A percentile compares a stretch with the other conserved stretches of the same genome.
Evolutionary conservation across 1,284 basidiomycete genomes (phyloP).

Genomic region (Ceratobasidium sp.): DNA sequence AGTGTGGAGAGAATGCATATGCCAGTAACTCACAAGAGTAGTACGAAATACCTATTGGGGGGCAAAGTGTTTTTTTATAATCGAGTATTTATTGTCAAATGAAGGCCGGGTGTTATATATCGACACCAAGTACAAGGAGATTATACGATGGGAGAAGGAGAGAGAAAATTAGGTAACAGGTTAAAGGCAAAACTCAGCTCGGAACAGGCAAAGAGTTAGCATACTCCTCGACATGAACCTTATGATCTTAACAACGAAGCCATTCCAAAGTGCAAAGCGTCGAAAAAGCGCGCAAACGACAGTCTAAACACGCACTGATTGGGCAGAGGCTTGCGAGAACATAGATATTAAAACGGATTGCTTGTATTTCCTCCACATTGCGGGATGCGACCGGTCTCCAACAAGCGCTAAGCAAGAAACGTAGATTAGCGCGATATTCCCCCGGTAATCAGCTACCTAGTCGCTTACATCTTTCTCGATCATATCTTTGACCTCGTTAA

Average conservation of each 20-base stretch:
- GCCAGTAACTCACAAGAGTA: too few species aligned
- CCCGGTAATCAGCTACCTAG: neutral
- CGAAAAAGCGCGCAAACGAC: neutral
- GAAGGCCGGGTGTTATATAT: too few species aligned
- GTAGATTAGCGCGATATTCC: neutral
- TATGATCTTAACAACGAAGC: slow-evolving; percentile 80
- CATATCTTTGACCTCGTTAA: slow-evolving; percentile 92
- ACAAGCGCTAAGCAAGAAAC: slow-evolving; percentile 66
- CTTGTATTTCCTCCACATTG: slow-evolving; percentile 92
- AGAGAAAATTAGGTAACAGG: too few species aligned
- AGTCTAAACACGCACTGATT: slow-evolving; percentile 72
- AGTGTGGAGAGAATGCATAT: too few species aligned
- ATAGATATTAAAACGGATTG: slow-evolving; percentile 95
- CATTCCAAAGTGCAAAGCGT: slow-evolving; percentile 69
- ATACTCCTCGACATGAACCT: neutral
- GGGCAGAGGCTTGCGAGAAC: slow-evolving; percentile 98
- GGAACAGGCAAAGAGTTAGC: too few species aligned
- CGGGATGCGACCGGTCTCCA: slow-evolving; percentile 89
- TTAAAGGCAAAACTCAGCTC: too few species aligned
- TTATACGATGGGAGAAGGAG: too few species aligned
- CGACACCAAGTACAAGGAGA: too few species aligned
- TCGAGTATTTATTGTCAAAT: too few species aligned
- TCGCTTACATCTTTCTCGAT: slow-evolving; percentile 81
- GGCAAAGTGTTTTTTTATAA: too few species aligned
- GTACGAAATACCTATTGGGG: too few species aligned